Percentiles rank a stretch among this genome's conserved stretches.
phyloP scores from a whole-genome alignment of 192 early-diverging fungal species.

The Phycomyces blakesleeanus region DNA sequence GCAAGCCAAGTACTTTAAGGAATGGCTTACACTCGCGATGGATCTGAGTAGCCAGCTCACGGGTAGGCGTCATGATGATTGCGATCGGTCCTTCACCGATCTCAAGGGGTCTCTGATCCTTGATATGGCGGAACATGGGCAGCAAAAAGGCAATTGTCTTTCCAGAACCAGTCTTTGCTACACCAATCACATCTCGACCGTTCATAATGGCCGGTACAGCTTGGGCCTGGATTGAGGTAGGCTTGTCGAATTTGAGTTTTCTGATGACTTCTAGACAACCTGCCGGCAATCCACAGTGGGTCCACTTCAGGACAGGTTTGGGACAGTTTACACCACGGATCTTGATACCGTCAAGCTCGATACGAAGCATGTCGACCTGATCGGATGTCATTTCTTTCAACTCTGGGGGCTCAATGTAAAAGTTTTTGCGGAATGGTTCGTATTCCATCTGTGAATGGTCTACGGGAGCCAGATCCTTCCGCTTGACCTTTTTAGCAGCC shows the following conservation, averaged over 20 bases:
- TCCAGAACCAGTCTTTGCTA: slow-evolving; percentile 91
- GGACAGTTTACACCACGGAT: slow-evolving; percentile 88
- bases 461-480: slow-evolving; percentile 84
- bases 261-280: slow-evolving; percentile 73
- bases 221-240: slow-evolving; percentile 89
- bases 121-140: slow-evolving; percentile 94
- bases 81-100: slow-evolving; percentile 81
- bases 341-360: slow-evolving; percentile 84
- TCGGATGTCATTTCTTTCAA: slow-evolving; percentile 74
- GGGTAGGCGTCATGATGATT: slow-evolving; percentile 90
- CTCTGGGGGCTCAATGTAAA: slow-evolving; percentile 95
- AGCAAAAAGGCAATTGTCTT: slow-evolving; percentile 93
- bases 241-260: slow-evolving; percentile 79
- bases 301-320: slow-evolving; percentile 92
- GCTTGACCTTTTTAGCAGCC: slow-evolving; percentile 83
- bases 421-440: slow-evolving; percentile 85
- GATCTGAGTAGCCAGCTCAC: slow-evolving; percentile 90
- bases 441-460: slow-evolving; percentile 86
- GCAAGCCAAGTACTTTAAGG: slow-evolving; percentile 76
- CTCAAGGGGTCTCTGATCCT: slow-evolving; percentile 77
- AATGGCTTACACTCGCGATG: slow-evolving; percentile 92
- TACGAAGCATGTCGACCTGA: slow-evolving; percentile 79
- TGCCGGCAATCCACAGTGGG: slow-evolving; percentile 91
- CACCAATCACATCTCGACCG: slow-evolving; percentile 92
- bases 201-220: slow-evolving; percentile 95